Conservation (phyloP, 116 monocot genomes). For the Trichopus zeylanicus region DNA sequence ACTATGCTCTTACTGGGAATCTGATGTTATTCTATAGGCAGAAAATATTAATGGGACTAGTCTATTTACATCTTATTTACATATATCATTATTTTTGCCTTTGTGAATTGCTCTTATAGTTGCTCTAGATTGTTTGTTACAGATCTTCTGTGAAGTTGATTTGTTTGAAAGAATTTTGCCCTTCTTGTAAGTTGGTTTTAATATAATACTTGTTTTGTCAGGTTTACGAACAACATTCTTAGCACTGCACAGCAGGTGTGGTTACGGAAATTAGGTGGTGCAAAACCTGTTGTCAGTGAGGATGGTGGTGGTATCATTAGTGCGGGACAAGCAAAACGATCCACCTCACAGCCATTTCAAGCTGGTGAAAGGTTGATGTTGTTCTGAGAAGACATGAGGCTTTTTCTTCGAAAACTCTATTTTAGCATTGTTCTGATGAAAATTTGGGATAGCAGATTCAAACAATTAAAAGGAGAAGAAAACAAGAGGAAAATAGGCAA, state of each 20-base stretch:
- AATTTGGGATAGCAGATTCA: conserved; percentile 51
- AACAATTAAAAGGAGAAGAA: conserved; percentile 75
- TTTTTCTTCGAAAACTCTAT: background rate
- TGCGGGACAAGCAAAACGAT: conserved; percentile 84
- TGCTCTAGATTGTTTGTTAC: no score
- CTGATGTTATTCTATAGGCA: no score
- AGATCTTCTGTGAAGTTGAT: no score
- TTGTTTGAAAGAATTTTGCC: background rate
- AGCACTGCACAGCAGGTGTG: conserved; percentile 95
- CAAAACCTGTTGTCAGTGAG: conserved; percentile 65
- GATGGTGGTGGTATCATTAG: conserved; percentile 81
- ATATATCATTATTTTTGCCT: no score
- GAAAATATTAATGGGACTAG: no score
- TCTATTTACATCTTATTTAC: no score
- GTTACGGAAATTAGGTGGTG: conserved; percentile 92
- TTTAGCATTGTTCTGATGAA: conserved; percentile 2
- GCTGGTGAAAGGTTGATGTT: conserved; percentile 69
- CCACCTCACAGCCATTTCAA: conserved; percentile 32
- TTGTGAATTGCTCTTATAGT: background rate
- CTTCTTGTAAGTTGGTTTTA: background rate
- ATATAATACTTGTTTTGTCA: conserved; percentile 10
- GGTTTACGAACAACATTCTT: conserved; percentile 95
- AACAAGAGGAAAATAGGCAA: conserved; percentile 28
- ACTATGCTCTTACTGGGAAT: no score
- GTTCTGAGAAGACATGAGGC: background rate